These are phyloP conservation scores for Phanerochaete carnosa DNA, from an alignment of 768 basidiomycete genomes.

Conservation along the genomic window DNA sequence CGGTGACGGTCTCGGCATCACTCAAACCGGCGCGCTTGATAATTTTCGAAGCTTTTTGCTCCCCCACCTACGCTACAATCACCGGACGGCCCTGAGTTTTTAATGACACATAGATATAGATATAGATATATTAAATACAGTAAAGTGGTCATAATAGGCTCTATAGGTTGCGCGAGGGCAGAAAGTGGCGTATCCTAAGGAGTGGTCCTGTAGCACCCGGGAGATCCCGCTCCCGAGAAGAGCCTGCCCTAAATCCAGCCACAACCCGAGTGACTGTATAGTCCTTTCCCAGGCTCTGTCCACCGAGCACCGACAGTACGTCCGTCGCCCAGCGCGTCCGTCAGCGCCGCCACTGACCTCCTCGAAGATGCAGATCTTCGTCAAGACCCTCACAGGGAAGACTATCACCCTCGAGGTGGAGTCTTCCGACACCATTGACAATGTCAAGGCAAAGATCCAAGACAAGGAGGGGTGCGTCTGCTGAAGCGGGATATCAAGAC, in stretches of 20 bases:
- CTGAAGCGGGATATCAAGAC: background rate
- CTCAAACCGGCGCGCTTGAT: too few relatives aligned
- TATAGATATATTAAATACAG: too few relatives aligned
- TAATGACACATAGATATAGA: too few relatives aligned
- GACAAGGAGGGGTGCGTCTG: slow-evolving; percentile 69
- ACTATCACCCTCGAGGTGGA: slow-evolving; percentile 99
- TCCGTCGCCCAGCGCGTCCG: slow-evolving; percentile 2
- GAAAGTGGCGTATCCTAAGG: too few relatives aligned
- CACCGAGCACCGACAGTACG: slow-evolving; percentile 22
- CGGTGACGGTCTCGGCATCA: too few relatives aligned
- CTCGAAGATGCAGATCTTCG: slow-evolving; percentile 57
- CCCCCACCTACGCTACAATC: too few relatives aligned
- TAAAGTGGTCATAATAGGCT: too few relatives aligned
- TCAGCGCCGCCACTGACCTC: slow-evolving; percentile 15
- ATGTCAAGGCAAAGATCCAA: slow-evolving; percentile 83
- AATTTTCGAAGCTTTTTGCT: too few relatives aligned
- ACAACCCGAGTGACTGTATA: slow-evolving; percentile 25
- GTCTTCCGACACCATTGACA: slow-evolving; percentile 95
- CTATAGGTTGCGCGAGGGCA: too few relatives aligned
- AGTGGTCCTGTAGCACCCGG: too few relatives aligned
- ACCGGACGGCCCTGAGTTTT: too few relatives aligned
- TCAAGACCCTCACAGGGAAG: slow-evolving; percentile 92
- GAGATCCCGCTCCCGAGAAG: too few relatives aligned
- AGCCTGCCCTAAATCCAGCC: slow-evolving; percentile 29
- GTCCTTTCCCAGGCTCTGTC: slow-evolving; percentile 25